These are phyloP conservation scores for Mycena kentingensis DNA, from an alignment of 768 basidiomycete genomes.

Conservation along the genomic window DNA sequence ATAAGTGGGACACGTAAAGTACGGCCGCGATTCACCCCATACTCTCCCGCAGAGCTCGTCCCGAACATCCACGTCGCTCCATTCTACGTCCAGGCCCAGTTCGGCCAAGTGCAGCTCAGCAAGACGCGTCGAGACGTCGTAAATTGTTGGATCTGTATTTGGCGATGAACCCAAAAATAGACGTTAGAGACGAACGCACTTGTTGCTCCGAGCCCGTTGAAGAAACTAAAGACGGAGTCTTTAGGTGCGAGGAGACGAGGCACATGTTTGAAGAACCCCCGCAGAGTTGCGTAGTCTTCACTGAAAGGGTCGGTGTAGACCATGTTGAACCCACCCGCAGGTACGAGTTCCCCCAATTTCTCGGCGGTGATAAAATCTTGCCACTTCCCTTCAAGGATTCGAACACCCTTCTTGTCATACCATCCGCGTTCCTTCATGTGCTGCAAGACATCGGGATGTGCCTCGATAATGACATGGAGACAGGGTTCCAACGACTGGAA, in stretches of 20 bases:
- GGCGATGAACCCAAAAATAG: constrained; percentile 4
- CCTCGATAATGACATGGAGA: constrained; percentile 89
- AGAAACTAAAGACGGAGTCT: constrained; percentile 79
- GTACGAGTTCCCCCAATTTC: constrained; percentile 48
- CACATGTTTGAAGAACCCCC: constrained; percentile 77
- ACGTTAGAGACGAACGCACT: constrained; percentile 51
- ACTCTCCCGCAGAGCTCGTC: constrained; percentile 55
- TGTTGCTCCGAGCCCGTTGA: constrained; percentile 95
- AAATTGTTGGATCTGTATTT: constrained; percentile 75
- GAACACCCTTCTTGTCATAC: constrained; percentile 75
- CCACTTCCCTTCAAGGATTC: constrained; percentile 89
- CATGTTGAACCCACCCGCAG: constrained; percentile 75
- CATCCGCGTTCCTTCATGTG: constrained; percentile 79
- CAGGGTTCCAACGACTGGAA: constrained; percentile 73
- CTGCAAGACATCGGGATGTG: constrained; percentile 88
- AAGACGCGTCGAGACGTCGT: constrained; percentile 87
- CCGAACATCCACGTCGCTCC: constrained; percentile 78
- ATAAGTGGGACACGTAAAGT: constrained; percentile 79
- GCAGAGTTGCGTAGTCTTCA: constrained; percentile 81
- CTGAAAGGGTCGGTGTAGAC: constrained; percentile 94
- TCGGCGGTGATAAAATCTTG: constrained; percentile 76
- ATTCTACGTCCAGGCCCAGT: constrained; percentile 74
- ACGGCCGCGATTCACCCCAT: constrained; percentile 80
- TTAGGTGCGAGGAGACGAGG: constrained; percentile 76
- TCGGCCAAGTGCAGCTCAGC: constrained; percentile 85